These are phyloP conservation scores for Leccinum longicurvipes DNA, from an alignment of 768 basidiomycete genomes.

Conservation along the genomic window DNA sequence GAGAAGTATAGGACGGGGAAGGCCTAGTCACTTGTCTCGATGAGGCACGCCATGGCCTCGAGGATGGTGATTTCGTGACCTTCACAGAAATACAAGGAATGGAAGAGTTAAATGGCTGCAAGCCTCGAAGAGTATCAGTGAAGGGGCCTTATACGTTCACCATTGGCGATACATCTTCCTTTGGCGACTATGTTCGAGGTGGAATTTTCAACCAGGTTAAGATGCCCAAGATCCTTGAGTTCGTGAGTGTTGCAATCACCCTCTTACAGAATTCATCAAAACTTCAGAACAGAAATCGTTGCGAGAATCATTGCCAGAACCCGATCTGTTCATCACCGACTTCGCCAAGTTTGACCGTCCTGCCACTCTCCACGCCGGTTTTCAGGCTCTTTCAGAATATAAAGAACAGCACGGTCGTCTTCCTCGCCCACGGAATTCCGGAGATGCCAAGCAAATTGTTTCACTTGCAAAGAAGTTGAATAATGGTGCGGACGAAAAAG, in stretches of 20 bases:
- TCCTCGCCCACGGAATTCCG: constrained; percentile 77
- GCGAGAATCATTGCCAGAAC: constrained; percentile 72
- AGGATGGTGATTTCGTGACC: constrained; percentile 97
- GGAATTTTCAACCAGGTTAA: constrained; percentile 98
- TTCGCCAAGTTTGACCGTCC: constrained; percentile 97
- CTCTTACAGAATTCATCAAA: background rate
- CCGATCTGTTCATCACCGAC: constrained; percentile 92
- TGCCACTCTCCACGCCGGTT: constrained; percentile 84
- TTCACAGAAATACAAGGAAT: constrained; percentile 96
- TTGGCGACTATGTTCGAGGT: constrained; percentile 77
- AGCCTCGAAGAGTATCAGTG: constrained; percentile 87
- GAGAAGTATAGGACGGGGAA: constrained; percentile 60
- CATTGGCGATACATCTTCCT: constrained; percentile 84
- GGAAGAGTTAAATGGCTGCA: constrained; percentile 84
- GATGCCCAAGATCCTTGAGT: constrained; percentile 95
- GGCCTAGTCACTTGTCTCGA: constrained; percentile 96
- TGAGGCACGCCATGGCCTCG: constrained; percentile 96
- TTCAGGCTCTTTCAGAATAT: constrained; percentile 90
- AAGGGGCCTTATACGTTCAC: constrained; percentile 98
- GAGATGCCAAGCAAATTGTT: constrained; percentile 75
- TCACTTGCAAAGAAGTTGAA: constrained; percentile 76
- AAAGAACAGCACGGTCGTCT: constrained; percentile 57
- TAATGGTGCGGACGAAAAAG: constrained; percentile 72
- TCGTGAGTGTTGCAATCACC: constrained; percentile 53
- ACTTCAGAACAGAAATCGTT: constrained; percentile 74